Conservation (phyloP, 164 flowering plant genomes). For the Platanus orientalis region DNA sequence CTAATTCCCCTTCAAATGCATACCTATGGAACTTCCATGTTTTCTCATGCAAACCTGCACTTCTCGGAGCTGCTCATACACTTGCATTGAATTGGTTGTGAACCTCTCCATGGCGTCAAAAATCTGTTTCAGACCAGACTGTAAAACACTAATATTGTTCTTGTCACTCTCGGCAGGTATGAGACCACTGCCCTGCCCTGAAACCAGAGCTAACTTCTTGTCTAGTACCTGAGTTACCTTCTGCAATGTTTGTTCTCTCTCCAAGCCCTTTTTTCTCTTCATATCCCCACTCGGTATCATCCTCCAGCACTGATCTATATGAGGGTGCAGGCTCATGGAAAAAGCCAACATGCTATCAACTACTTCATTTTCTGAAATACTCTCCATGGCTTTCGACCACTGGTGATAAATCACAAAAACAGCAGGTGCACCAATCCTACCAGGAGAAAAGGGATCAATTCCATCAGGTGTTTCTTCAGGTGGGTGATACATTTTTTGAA, state of each 20-base stretch:
- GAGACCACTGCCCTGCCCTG: too few relatives aligned
- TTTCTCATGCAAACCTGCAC: conserved; percentile 62
- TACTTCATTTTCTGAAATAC: conserved; percentile 42
- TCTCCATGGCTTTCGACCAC: conserved; percentile 48
- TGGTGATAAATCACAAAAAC: conserved; percentile 41
- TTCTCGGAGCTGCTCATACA: too few relatives aligned
- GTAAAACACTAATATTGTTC: too few relatives aligned
- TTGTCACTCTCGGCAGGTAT: too few relatives aligned
- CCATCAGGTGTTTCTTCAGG: conserved; percentile 49
- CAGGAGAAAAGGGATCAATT: conserved; percentile 40
- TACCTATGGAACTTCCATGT: conserved; percentile 57
- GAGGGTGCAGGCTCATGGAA: conserved; percentile 19
- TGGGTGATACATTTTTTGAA: too few relatives aligned
- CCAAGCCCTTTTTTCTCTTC: conserved; percentile 45
- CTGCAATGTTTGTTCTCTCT: too few relatives aligned
- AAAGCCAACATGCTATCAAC: conserved; percentile 39
- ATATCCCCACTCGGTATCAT: conserved; percentile 24
- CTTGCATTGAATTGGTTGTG: too few relatives aligned
- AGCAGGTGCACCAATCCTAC: conserved; percentile 48
- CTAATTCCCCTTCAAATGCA: too few relatives aligned
- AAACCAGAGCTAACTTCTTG: too few relatives aligned
- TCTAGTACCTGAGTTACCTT: too few relatives aligned
- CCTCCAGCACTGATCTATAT: conserved; percentile 27
- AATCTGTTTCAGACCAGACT: too few relatives aligned
- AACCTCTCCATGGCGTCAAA: too few relatives aligned